A percentile compares a stretch with the other conserved stretches of the same genome.
These are phyloP conservation scores for Paxillus involutus DNA, from an alignment of 768 basidiomycete species.

Conservation along the genomic window DNA sequence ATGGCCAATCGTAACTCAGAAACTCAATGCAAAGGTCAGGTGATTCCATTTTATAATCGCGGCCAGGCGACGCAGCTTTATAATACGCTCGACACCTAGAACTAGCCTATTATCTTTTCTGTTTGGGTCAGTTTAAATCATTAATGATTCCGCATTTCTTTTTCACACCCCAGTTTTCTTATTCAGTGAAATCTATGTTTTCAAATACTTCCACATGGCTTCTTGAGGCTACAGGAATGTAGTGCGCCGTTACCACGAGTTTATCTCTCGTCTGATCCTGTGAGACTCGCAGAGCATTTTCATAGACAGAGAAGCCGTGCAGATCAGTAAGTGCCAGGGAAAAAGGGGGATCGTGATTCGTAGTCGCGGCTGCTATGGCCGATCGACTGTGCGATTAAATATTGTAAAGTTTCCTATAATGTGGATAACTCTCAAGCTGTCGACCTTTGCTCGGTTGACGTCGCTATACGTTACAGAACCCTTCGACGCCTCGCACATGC, in stretches of 20 bases:
- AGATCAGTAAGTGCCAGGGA: slow-evolving; percentile 2
- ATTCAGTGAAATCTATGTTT: slow-evolving; percentile 1
- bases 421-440: slow-evolving; percentile 4
- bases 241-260: slow-evolving; percentile 26
- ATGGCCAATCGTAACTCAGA: slow-evolving; percentile 11
- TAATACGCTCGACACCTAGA: slow-evolving; percentile 13
- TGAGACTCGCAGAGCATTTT: slow-evolving; percentile 12
- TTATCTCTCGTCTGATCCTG: slow-evolving; percentile 25
- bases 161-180: slow-evolving; percentile 19
- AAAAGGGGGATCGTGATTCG: background rate
- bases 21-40: slow-evolving; percentile 5
- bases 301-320: slow-evolving; percentile 3
- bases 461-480: background rate
- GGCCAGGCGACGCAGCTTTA: slow-evolving; percentile 6
- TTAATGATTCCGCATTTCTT: slow-evolving; percentile 19
- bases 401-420: slow-evolving; percentile 14
- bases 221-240: slow-evolving; percentile 24
- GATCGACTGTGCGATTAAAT: slow-evolving; percentile 28
- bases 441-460: slow-evolving; percentile 11
- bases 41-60: background rate
- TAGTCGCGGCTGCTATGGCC: slow-evolving; percentile 9
- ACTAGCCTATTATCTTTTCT: slow-evolving; percentile 21
- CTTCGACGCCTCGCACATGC: slow-evolving; percentile 3
- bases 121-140: slow-evolving; percentile 17
- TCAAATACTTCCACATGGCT: slow-evolving; percentile 21